Evolutionary conservation across 495 filamentous ascomycete genomes (phyloP).

Genomic region (Opeltia flavorubescens): DNA sequence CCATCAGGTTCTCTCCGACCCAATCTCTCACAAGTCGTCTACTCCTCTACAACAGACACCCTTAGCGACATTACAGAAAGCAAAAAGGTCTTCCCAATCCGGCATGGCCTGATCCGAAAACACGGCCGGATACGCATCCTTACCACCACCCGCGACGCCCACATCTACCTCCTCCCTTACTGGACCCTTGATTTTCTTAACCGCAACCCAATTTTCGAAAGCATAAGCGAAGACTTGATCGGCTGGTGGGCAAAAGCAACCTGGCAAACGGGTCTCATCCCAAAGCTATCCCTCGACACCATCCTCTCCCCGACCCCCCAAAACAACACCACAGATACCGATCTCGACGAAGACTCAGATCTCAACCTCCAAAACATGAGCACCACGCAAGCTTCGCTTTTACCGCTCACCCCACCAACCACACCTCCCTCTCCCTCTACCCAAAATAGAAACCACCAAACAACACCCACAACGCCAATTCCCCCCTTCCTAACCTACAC

Average conservation of each 20-base stretch:
- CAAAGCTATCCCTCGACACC: constrained; percentile 59
- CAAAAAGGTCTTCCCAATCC: constrained; percentile 47
- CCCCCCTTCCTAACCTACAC: constrained; percentile 71
- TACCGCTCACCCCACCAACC: constrained; percentile 8
- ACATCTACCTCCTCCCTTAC: constrained; percentile 82
- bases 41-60: constrained; percentile 69
- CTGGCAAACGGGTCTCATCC: constrained; percentile 70
- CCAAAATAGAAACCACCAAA: constrained; percentile 3
- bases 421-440: constrained; percentile 9
- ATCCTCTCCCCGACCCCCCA: constrained; percentile 34
- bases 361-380: constrained; percentile 42
- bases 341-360: constrained; percentile 21
- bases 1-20: constrained; percentile 46
- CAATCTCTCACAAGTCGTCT: constrained; percentile 51
- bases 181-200: constrained; percentile 79
- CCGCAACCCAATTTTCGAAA: constrained; percentile 66
- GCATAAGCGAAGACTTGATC: constrained; percentile 78
- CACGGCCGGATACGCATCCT: constrained; percentile 64
- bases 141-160: constrained; percentile 71
- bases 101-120: constrained; percentile 54
- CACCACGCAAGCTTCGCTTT: constrained; percentile 33
- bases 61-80: constrained; percentile 65
- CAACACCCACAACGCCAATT: constrained; percentile 22
- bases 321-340: constrained; percentile 8
- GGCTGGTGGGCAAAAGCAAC: constrained; percentile 90